Evolutionary conservation across 2,329 filamentous ascomycete genomes (phyloP), one percentile per base, ranked within the genome.

Genomic region (Pseudogymnoascus sp.): DNA sequence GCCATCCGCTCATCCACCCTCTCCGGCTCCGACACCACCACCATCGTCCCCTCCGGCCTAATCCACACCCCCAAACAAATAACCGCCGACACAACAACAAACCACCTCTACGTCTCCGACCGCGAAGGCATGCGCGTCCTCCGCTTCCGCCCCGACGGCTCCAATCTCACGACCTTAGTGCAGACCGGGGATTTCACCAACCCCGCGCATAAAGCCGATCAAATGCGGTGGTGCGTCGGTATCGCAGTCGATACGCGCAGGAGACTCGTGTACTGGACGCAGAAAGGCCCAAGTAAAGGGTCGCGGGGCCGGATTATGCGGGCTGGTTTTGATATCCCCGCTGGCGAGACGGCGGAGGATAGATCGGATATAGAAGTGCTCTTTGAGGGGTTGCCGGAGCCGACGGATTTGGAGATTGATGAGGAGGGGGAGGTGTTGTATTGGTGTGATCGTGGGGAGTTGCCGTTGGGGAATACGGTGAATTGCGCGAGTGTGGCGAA

Each of bases 401-500:
- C 81, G 0, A 81, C 86, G 62, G 82, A 86, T 65, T 70, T 86
- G 0, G 81, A 83, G 33, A 66, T 85, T 1, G 81, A 85, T 13
- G 74, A 76, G 10, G 70, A 73, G 0, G 67, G 68, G 2, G 68
- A 75, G 29, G 72, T 69, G 1, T 71, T 86, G 26, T 86, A 82
- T 69, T 86, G 83, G 84, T 84, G 83, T 0, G 84, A 86, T 64
- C 74, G 84, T 0, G 84, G 83, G 3, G 83, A 86, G 64, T 69
- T 79, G 1, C 83, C 83, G 0, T 67, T 71, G 7, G 83, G 83
- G 0, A 84, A 83, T 67, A 77, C 77, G 9, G 64, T 86, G 62
- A 82, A 84, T 67, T 69, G 74, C 5, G 72, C 71, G 1, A 64
- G 36, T 26, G 15, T 66, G 5, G 44, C 13, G 1, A 40, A 35